phyloP scores from a whole-genome alignment of 257 asterid genomes.

The Salvia miltiorrhiza region DNA sequence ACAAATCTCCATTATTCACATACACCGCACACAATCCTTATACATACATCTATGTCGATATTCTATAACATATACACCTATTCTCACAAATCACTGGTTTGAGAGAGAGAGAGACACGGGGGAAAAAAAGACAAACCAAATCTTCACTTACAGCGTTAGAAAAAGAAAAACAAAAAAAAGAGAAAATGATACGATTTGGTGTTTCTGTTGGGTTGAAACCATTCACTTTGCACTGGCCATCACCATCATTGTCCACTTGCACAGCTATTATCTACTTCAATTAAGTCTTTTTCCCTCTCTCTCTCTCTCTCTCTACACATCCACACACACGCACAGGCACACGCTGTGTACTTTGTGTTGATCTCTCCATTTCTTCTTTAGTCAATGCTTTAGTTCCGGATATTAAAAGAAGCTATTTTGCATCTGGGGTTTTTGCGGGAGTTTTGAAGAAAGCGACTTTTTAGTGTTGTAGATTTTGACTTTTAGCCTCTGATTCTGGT shows the following conservation, averaged over 20 bases:
- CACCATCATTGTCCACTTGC: constrained; percentile 56
- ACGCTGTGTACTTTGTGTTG: constrained; percentile 23
- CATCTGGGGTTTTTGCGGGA: constrained; percentile 28
- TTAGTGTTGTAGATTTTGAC: constrained; percentile 23
- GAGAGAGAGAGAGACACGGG: constrained; percentile 5
- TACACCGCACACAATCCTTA: constrained; percentile 20
- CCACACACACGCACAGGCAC: not conserved
- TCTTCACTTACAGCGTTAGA: constrained; percentile 30
- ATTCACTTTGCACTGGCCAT: constrained; percentile 46
- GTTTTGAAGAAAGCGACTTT: constrained; percentile 30
- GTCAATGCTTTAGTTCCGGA: constrained; percentile 9
- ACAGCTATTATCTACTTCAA: constrained; percentile 29
- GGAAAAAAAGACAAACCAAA: constrained; percentile 44
- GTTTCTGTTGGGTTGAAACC: constrained; percentile 53
- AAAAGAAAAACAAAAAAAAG: not conserved
- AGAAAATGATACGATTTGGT: constrained; percentile 43
- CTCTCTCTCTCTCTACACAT: constrained; percentile 25
- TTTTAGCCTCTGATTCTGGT: constrained; percentile 23
- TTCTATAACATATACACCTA: no score
- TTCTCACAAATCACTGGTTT: constrained; percentile 6
- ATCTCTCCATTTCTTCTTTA: constrained; percentile 15
- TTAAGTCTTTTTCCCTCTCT: constrained; percentile 18
- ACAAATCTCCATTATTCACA: constrained; percentile 37
- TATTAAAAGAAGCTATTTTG: constrained; percentile 1
- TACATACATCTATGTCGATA: not conserved